phyloP scores from a whole-genome alignment of 768 basidiomycete genomes.

The Tremella fuciformis region DNA sequence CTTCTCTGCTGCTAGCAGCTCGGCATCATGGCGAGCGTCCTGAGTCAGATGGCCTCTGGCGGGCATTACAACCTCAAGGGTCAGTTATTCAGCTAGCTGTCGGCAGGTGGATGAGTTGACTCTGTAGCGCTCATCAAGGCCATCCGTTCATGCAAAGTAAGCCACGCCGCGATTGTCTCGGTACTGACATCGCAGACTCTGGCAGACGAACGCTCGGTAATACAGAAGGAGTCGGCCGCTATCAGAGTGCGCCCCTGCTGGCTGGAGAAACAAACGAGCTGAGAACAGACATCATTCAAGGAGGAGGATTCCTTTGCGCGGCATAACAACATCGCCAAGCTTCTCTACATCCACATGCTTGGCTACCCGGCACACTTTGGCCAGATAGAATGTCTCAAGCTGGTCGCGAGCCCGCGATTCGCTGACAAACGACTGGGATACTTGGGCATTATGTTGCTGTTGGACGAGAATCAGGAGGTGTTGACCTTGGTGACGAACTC shows the following conservation, averaged over 20 bases:
- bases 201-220: conserved; percentile 94
- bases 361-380: conserved; percentile 98
- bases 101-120: background rate
- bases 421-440: conserved; percentile 95
- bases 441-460: conserved; percentile 91
- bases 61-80: conserved; percentile 54
- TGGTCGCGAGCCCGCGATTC: conserved; percentile 88
- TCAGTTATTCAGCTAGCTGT: conserved; percentile 11
- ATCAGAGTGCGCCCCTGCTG: conserved; percentile 56
- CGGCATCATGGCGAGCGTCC: conserved; percentile 11
- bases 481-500: conserved; percentile 96
- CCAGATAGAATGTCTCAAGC: conserved; percentile 65
- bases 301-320: conserved; percentile 94
- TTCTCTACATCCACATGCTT: conserved; percentile 74
- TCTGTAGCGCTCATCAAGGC: conserved; percentile 88
- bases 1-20: background rate
- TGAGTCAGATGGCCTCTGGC: conserved; percentile 11
- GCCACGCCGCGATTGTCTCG: conserved; percentile 13
- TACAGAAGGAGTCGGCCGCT: conserved; percentile 94
- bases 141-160: conserved; percentile 92
- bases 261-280: conserved; percentile 55
- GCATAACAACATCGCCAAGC: conserved; percentile 95
- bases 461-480: conserved; percentile 98
- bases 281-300: conserved; percentile 89
- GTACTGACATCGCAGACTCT: conserved; percentile 62